phyloP scores from a whole-genome alignment of 257 asterid species.

The Plantago ovata region DNA sequence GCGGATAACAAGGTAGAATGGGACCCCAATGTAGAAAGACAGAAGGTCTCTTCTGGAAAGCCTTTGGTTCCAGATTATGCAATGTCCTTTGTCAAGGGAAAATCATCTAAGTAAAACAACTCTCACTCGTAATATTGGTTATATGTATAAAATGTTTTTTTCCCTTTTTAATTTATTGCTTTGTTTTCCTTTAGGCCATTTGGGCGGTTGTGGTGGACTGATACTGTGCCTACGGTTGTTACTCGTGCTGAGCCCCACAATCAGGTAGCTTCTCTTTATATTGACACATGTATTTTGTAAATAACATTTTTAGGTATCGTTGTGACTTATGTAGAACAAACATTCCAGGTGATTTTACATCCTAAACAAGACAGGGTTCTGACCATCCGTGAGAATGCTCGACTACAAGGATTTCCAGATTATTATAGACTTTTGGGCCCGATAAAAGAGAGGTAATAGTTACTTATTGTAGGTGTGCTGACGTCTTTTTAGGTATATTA shows the following conservation, averaged over 20 bases:
- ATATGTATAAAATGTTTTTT: background rate
- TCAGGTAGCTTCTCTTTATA: constrained; percentile 34
- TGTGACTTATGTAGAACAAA: background rate
- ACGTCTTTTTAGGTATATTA: no score
- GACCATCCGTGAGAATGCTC: constrained; percentile 76
- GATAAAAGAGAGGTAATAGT: constrained; percentile 56
- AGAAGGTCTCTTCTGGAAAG: constrained; percentile 57
- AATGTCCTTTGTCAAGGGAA: constrained; percentile 51
- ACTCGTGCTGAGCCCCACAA: constrained; percentile 93
- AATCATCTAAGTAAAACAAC: constrained; percentile 53
- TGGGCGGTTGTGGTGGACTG: constrained; percentile 93
- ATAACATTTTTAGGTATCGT: background rate
- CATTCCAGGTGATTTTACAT: constrained; percentile 50
- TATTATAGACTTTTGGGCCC: constrained; percentile 72
- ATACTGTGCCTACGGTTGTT: constrained; percentile 80
- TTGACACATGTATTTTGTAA: background rate
- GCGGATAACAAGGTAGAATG: constrained; percentile 58
- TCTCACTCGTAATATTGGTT: background rate
- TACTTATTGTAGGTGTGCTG: no score
- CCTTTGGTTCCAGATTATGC: constrained; percentile 98
- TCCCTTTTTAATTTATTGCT: background rate
- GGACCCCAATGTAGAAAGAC: constrained; percentile 51
- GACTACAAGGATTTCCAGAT: constrained; percentile 92
- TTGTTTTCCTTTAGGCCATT: constrained; percentile 52
- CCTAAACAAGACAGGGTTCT: constrained; percentile 78